These are phyloP conservation scores for Picea glauca DNA, from an alignment of 75 land plant genomes.

Conservation along the genomic window DNA sequence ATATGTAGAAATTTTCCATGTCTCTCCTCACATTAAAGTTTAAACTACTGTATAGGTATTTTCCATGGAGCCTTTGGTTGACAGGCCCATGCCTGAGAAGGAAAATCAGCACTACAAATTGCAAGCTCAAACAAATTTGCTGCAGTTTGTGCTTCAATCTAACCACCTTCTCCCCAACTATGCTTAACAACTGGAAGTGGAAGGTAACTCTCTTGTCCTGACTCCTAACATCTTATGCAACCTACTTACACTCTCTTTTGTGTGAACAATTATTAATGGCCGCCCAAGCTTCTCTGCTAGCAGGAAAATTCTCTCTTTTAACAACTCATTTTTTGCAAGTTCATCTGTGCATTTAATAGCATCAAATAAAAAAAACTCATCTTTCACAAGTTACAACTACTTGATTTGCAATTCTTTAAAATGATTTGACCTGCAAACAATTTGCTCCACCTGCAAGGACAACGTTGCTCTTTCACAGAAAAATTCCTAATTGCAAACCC, in stretches of 20 bases:
- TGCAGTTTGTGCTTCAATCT: slow-evolving; percentile 60
- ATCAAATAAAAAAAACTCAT: no score
- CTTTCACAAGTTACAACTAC: no score
- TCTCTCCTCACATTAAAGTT: slow-evolving; percentile 39
- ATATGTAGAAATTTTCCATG: slow-evolving; percentile 53
- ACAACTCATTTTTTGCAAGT: no score
- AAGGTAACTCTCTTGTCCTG: slow-evolving; percentile 29
- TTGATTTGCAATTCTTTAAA: no score
- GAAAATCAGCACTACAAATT: slow-evolving; percentile 50
- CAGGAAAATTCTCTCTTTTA: no score
- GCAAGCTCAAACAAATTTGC: slow-evolving; percentile 75
- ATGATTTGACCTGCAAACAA: no score
- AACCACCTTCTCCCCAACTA: slow-evolving; percentile 68
- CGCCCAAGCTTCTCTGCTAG: no score
- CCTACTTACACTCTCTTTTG: slow-evolving; percentile 61
- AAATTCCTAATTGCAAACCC: no score
- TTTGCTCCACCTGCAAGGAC: no score
- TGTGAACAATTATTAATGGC: slow-evolving; percentile 2
- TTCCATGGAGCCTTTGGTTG: slow-evolving; percentile 73
- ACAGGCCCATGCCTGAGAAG: slow-evolving; percentile 58
- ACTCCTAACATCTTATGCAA: slow-evolving; percentile 43
- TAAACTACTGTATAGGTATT: slow-evolving; percentile 50
- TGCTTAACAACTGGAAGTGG: slow-evolving; percentile 57
- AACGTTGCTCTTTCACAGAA: no score
- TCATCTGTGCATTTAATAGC: no score